phyloP scores from a whole-genome alignment of 306 rosid genomes.

The Cicer arietinum region DNA sequence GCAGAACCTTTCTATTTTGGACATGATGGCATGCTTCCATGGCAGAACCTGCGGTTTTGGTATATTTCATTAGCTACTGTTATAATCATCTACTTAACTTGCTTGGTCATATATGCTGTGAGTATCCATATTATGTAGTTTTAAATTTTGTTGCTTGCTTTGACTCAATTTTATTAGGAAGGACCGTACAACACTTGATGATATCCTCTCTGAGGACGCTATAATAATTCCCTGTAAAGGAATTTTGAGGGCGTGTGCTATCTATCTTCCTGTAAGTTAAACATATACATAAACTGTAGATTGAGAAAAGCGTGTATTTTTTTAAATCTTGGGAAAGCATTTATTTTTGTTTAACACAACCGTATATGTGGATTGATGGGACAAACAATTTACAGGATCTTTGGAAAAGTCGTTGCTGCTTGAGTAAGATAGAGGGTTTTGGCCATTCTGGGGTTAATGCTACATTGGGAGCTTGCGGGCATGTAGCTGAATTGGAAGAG shows the following conservation, averaged over 20 bases:
- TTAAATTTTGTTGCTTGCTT: conserved; percentile 19
- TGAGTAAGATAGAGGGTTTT: conserved; percentile 73
- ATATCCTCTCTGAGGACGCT: conserved; percentile 75
- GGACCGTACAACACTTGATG: conserved; percentile 63
- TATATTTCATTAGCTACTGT: conserved; percentile 45
- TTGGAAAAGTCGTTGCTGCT: conserved; percentile 81
- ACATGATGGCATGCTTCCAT: conserved; percentile 81
- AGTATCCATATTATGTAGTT: conserved; percentile 27
- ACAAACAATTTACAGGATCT: conserved; percentile 64
- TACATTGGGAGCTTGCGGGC: conserved; percentile 81
- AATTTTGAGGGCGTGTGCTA: conserved; percentile 75
- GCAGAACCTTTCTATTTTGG: conserved; percentile 92
- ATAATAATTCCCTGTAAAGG: conserved; percentile 76
- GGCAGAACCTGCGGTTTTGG: conserved; percentile 95
- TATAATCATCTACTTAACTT: conserved; percentile 34
- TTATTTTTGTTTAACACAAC: conserved; percentile 15
- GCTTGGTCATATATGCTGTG: conserved; percentile 23
- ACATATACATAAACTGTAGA: conserved; percentile 8
- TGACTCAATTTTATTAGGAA: conserved; percentile 61
- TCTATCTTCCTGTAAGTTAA: conserved; percentile 82
- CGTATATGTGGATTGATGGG: conserved; percentile 32
- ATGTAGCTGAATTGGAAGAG: conserved; percentile 60
- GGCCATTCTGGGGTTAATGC: conserved; percentile 76
- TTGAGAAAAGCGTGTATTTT: conserved; percentile 12
- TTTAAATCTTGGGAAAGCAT: conserved; percentile 11